Conservation (phyloP, 2,329 filamentous ascomycete species). For the Neonectria magnoliae region DNA sequence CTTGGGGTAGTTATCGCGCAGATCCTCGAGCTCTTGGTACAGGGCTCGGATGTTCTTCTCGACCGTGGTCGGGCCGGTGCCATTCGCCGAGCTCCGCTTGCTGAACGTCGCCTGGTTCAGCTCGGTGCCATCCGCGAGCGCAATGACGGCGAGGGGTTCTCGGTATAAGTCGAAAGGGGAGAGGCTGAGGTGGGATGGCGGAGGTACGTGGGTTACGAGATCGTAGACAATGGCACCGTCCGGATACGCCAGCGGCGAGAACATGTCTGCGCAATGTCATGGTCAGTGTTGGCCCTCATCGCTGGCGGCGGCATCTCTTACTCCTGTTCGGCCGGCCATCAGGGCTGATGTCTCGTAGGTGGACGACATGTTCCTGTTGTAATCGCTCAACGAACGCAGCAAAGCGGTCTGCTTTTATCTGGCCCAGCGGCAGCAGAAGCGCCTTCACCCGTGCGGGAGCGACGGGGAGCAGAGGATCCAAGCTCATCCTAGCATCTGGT, state of each 20-base stretch:
- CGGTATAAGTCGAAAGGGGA: constrained; percentile 92
- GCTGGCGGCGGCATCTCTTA: constrained; percentile 52
- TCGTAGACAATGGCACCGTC: constrained; percentile 89
- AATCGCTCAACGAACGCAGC: constrained; percentile 80
- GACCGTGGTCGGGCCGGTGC: constrained; percentile 58
- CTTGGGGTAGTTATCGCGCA: constrained; percentile 78
- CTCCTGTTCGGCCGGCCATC: constrained; percentile 88
- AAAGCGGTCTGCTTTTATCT: constrained; percentile 85
- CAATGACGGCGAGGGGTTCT: constrained; percentile 84
- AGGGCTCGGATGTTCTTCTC: constrained; percentile 69
- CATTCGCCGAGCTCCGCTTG: constrained; percentile 64
- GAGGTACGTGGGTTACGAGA: constrained; percentile 80
- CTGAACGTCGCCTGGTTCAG: constrained; percentile 64
- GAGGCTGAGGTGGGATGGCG: constrained; percentile 80
- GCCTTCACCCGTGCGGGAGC: constrained; percentile 91
- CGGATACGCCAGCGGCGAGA: constrained; percentile 89
- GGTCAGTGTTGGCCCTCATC: constrained; percentile 31
- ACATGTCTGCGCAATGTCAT: constrained; percentile 74
- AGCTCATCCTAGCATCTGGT: constrained; percentile 75
- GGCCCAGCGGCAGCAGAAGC: constrained; percentile 86
- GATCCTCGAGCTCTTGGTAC: constrained; percentile 74
- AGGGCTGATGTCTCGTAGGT: constrained; percentile 85
- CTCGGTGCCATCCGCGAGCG: constrained; percentile 83
- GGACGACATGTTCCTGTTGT: constrained; percentile 81
- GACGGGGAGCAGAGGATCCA: constrained; percentile 89